phyloP scores from a whole-genome alignment of 2,329 filamentous ascomycete genomes.

The Beauveria sp. region DNA sequence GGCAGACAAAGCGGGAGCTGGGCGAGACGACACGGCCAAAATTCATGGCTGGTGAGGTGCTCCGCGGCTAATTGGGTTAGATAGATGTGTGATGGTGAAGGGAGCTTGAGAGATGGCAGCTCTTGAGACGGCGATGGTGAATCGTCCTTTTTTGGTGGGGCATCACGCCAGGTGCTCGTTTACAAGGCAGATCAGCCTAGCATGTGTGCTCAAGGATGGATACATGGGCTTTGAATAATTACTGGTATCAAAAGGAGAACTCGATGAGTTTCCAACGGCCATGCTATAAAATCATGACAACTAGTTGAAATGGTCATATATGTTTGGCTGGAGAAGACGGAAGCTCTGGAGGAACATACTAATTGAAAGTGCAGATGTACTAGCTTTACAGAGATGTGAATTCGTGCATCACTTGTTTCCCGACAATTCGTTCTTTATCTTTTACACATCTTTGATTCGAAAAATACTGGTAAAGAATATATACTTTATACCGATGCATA shows the following conservation, averaged over 20 bases:
- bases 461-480: no score
- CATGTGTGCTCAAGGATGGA: not conserved
- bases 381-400: no score
- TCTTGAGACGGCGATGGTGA: not conserved
- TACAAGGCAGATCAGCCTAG: not conserved
- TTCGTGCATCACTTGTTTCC: no score
- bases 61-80: not conserved
- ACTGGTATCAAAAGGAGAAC: no score
- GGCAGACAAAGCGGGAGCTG: constrained; percentile 35
- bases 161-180: not conserved
- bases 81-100: not conserved
- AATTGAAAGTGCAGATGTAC: no score
- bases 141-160: constrained; percentile 3
- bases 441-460: no score
- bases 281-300: no score
- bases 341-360: no score
- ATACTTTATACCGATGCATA: not conserved
- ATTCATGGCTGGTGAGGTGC: constrained; percentile 17
- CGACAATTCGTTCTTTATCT: no score
- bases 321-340: no score
- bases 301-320: no score
- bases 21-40: constrained; percentile 19
- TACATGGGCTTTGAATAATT: not conserved
- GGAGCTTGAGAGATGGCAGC: not conserved
- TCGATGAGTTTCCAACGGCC: no score